Evolutionary conservation across 169 alveolate genomes (phyloP).

Genomic region (Cryptosporidium felis): DNA sequence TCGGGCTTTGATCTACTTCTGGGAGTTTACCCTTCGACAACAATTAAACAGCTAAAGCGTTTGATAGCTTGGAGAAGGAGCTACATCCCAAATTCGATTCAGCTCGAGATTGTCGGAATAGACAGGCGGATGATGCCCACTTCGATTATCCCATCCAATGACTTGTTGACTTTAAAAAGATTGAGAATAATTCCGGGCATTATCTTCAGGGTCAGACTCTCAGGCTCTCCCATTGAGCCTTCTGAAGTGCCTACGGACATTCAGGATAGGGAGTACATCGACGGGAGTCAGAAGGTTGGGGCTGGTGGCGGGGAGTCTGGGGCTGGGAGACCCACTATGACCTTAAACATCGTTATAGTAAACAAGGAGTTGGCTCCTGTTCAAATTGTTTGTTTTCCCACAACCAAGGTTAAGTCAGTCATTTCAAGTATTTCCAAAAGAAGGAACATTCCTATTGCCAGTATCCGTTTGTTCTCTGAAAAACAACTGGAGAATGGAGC

Average conservation of each 20-base stretch:
- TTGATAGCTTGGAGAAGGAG: slow-evolving; percentile 69
- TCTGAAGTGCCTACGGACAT: slow-evolving; percentile 29
- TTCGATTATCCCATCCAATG: slow-evolving; percentile 54
- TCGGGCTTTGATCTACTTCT: slow-evolving; percentile 54
- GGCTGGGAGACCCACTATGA: slow-evolving; percentile 5
- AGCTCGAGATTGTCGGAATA: slow-evolving; percentile 58
- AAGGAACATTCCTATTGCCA: slow-evolving; percentile 15
- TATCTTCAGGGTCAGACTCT: slow-evolving; percentile 34
- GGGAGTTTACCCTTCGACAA: slow-evolving; percentile 67
- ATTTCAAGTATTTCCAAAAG: slow-evolving; percentile 53
- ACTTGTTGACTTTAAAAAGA: slow-evolving; percentile 35
- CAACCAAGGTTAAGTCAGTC: slow-evolving; percentile 22
- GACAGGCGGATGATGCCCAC: slow-evolving; percentile 70
- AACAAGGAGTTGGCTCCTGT: slow-evolving; percentile 57
- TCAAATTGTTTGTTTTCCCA: slow-evolving; percentile 57
- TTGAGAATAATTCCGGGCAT: slow-evolving; percentile 56
- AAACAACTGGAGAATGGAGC: slow-evolving; percentile 60
- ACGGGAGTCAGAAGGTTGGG: slow-evolving; percentile 3
- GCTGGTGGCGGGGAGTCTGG: neutral
- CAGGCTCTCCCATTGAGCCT: slow-evolving; percentile 63
- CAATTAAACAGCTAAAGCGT: slow-evolving; percentile 63
- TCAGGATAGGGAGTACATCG: slow-evolving; percentile 41
- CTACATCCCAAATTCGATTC: slow-evolving; percentile 54
- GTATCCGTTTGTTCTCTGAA: slow-evolving; percentile 23
- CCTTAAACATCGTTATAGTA: slow-evolving; percentile 21